Evolutionary conservation across 1,139 yeast species (phyloP), one percentile per base, ranked within the genome.

Genomic region (Scheffersomyces segobiensis): DNA sequence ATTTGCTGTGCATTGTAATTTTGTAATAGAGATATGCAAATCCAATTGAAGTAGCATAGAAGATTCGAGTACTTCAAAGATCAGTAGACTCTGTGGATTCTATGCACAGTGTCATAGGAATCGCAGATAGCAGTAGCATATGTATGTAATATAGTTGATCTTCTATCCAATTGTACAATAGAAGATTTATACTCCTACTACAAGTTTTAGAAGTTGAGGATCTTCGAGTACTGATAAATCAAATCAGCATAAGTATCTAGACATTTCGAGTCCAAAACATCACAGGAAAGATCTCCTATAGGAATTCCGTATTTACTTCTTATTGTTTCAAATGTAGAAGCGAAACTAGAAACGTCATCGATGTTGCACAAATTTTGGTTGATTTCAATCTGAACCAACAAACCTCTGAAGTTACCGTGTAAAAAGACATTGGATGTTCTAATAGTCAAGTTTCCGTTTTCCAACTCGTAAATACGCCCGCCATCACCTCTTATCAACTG

Each of bases 401-500:
- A 78, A 0, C 93, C 93, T 60, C 88, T 84, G 73, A 89, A 90
- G 42, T 79, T 81, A 1, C 96, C 96, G 69, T 89, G 95, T 18
- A 90, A 75, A 57, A 87, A 86, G 55, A 90, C 85, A 65, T 91
- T 91, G 39, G 90, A 87, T 0, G 93, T 84, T 56, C 91, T 75
- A n/a, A 81, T 78, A 10, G 70, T 70, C 60, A 81, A 68, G 55
- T 79, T 78, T 3, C 82, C 82, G 61, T 81, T 82, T 58, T 80
- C 84, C 19, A 85, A 65, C 60, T 80, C 78, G 66, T 88, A 89
- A 2, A 85, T 83, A 56, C 83, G 83, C 0, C 91, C 91, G 4
- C 95, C 95, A 61, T 89, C 95, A 2, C 96, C 96, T 62, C 85
- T 83, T 52, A 90, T 81, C n/a, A 85, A 78, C 70, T 91, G 97